These are phyloP conservation scores for Carallia brachiata DNA, from an alignment of 345 rosid genomes.

Conservation along the genomic window DNA sequence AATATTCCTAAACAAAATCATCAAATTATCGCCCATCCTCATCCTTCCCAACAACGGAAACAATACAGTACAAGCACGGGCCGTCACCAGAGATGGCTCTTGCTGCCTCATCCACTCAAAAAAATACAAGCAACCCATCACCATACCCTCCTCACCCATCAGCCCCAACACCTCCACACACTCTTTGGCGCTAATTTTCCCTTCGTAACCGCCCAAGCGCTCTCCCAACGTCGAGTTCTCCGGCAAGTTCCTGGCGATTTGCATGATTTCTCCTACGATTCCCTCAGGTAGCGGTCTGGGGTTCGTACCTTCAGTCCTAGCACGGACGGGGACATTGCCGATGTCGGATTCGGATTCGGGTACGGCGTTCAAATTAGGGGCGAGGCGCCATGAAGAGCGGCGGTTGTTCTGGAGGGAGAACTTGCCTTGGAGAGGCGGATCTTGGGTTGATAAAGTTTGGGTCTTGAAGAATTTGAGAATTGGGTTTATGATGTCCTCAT, in stretches of 20 bases:
- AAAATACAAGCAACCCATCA: conserved; percentile 55
- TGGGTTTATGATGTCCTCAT: conserved; percentile 46
- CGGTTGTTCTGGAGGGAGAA: conserved; percentile 61
- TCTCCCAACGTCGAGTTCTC: conserved; percentile 70
- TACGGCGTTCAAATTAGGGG: conserved; percentile 38
- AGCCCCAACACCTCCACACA: conserved; percentile 56
- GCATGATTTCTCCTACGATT: conserved; percentile 46
- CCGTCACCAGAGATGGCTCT: conserved; percentile 58
- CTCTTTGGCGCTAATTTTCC: conserved; percentile 39
- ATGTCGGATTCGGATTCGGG: conserved; percentile 9
- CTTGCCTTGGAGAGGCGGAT: conserved; percentile 51
- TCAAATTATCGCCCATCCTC: conserved; percentile 52
- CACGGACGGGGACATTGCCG: background rate
- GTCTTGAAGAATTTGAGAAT: conserved; percentile 64
- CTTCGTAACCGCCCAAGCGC: conserved; percentile 43
- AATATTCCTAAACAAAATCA: conserved; percentile 57
- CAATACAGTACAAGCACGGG: conserved; percentile 65
- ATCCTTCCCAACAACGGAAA: conserved; percentile 66
- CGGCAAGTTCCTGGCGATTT: conserved; percentile 46
- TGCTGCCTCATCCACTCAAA: conserved; percentile 87
- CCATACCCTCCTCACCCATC: conserved; percentile 57
- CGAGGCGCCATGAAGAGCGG: conserved; percentile 68
- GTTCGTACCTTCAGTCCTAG: conserved; percentile 6
- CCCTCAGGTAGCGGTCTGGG: conserved; percentile 16
- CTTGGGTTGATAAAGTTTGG: conserved; percentile 35